phyloP scores from a whole-genome alignment of 2,329 filamentous ascomycete genomes.

The Nigrospora sphaerica region DNA sequence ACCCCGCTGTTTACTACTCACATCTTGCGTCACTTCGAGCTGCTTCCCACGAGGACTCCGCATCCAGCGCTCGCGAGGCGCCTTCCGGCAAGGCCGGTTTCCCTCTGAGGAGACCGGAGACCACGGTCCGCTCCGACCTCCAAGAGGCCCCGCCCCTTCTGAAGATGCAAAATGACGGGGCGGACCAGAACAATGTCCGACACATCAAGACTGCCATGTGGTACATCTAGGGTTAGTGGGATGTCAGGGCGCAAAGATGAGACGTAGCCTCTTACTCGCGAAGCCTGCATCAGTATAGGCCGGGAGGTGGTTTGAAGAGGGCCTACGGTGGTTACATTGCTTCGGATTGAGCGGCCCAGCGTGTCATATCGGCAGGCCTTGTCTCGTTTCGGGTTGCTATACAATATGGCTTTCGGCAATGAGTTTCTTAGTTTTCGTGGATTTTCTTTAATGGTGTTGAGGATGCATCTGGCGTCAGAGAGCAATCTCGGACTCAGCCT shows the following conservation, averaged over 20 bases:
- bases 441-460: too few relatives aligned
- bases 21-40: conserved; percentile 82
- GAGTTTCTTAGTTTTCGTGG: too few relatives aligned
- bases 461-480: too few relatives aligned
- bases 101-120: conserved; percentile 16
- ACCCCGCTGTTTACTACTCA: conserved; percentile 91
- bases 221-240: conserved; percentile 26
- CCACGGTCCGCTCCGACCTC: neutral
- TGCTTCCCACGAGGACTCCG: conserved; percentile 59
- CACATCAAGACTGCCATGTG: conserved; percentile 34
- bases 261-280: neutral
- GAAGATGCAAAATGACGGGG: conserved; percentile 14
- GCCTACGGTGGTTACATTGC: too few relatives aligned
- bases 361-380: too few relatives aligned
- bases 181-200: conserved; percentile 6
- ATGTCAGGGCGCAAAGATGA: neutral
- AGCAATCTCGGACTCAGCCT: too few relatives aligned
- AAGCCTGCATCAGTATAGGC: too few relatives aligned
- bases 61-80: conserved; percentile 36
- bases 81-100: conserved; percentile 31
- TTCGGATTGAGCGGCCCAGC: too few relatives aligned
- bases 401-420: too few relatives aligned
- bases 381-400: too few relatives aligned
- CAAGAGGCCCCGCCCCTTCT: conserved; percentile 18
- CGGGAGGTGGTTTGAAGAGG: too few relatives aligned